Percentiles rank a stretch among this genome's conserved stretches.
Evolutionary conservation across 129 eudicot genomes (phyloP).

Genomic region (Kitagawia praeruptora): DNA sequence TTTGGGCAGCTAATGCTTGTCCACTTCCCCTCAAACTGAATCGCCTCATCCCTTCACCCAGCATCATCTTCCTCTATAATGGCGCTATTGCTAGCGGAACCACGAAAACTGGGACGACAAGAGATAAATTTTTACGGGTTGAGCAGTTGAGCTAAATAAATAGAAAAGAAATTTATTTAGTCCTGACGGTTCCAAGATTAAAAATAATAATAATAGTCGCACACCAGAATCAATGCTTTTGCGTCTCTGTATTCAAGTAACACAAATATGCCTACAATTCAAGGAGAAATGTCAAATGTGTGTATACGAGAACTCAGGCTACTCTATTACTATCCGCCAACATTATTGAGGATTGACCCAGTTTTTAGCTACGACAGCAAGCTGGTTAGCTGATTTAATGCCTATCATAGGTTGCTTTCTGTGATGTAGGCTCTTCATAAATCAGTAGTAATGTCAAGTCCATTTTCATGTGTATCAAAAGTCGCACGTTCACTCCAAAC

Average conservation of each 20-base stretch:
- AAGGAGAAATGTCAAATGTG: too few species aligned
- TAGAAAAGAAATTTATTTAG: too few species aligned
- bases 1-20: not conserved
- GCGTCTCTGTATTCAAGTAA: too few species aligned
- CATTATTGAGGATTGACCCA: not conserved
- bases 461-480: not conserved
- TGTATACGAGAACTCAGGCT: too few species aligned
- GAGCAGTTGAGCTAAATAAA: too few species aligned
- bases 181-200: too few species aligned
- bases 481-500: constrained; percentile 2
- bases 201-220: too few species aligned
- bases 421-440: not conserved
- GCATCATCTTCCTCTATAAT: not conserved
- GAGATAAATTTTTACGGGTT: too few species aligned
- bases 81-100: not conserved
- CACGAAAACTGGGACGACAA: too few species aligned
- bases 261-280: too few species aligned
- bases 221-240: too few species aligned
- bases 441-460: not conserved
- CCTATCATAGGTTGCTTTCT: not conserved
- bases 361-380: not conserved
- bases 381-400: not conserved
- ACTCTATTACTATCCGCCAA: not conserved
- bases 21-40: not conserved
- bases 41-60: not conserved